Evolutionary conservation across 495 filamentous ascomycete genomes (phyloP).

Genomic region (Niebla homalea): DNA sequence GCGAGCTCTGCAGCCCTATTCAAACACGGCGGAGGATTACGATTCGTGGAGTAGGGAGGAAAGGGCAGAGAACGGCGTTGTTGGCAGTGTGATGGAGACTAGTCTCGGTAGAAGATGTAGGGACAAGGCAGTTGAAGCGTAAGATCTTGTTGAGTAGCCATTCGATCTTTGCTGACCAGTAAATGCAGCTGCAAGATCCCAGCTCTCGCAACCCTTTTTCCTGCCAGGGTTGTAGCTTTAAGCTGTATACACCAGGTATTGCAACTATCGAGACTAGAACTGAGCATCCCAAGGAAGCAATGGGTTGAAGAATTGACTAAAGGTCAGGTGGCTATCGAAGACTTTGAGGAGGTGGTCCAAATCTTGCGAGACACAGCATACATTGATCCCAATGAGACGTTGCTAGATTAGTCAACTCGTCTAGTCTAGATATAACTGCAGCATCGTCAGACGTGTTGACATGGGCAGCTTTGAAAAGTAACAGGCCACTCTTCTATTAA

Average conservation of each 20-base stretch:
- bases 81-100: constrained; percentile 23
- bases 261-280: constrained; percentile 17
- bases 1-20: constrained; percentile 17
- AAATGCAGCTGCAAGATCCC: constrained; percentile 19
- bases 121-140: constrained; percentile 20
- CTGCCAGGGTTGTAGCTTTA: constrained; percentile 26
- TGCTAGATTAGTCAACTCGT: too few species aligned
- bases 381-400: too few species aligned
- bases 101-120: constrained; percentile 22
- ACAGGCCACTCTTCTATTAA: neutral
- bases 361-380: neutral
- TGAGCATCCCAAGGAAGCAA: constrained; percentile 2
- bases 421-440: neutral
- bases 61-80: constrained; percentile 26
- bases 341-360: constrained; percentile 26
- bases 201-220: constrained; percentile 25
- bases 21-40: constrained; percentile 21
- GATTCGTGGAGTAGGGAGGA: constrained; percentile 22
- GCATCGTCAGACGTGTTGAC: neutral
- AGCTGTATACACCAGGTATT: constrained; percentile 24
- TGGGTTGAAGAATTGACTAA: constrained; percentile 24
- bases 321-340: constrained; percentile 26
- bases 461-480: neutral
- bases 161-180: neutral
- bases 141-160: neutral